These are phyloP conservation scores for Xylaria sp. DNA, from an alignment of 2,329 filamentous ascomycete genomes.

Conservation along the genomic window DNA sequence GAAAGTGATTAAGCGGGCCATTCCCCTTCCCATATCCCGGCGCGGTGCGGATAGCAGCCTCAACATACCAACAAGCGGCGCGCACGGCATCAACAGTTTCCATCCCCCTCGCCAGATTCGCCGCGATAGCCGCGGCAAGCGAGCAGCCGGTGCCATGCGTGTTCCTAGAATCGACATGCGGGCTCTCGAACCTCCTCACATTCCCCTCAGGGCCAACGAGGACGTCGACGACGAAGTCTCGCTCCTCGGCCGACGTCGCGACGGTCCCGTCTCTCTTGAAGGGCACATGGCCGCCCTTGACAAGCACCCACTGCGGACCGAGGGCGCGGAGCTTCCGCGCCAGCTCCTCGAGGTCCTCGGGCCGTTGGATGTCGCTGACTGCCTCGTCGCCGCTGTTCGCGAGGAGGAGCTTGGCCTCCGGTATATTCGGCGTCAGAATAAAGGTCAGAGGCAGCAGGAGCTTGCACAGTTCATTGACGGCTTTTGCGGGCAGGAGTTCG, in stretches of 20 bases:
- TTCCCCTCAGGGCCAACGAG: conserved; percentile 68
- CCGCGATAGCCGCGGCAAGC: conserved; percentile 84
- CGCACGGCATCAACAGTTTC: conserved; percentile 70
- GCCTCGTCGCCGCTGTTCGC: conserved; percentile 56
- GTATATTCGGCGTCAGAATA: conserved; percentile 40
- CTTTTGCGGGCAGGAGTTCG: conserved; percentile 71
- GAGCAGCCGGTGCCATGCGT: conserved; percentile 97
- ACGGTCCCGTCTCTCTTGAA: conserved; percentile 71
- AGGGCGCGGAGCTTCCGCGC: conserved; percentile 73
- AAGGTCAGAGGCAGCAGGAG: conserved; percentile 74
- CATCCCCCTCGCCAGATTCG: conserved; percentile 72
- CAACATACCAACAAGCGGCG: conserved; percentile 76
- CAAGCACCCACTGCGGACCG: conserved; percentile 81
- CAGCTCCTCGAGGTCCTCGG: conserved; percentile 75
- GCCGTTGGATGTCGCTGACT: conserved; percentile 58
- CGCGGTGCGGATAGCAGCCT: conserved; percentile 75
- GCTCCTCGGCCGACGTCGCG: conserved; percentile 69
- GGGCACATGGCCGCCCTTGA: conserved; percentile 93
- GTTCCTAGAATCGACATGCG: conserved; percentile 78
- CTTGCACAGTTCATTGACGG: conserved; percentile 69
- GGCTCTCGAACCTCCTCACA: conserved; percentile 73
- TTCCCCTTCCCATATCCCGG: conserved; percentile 72
- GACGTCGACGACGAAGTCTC: conserved; percentile 78
- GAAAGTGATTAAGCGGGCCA: conserved; percentile 83
- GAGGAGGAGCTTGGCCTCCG: conserved; percentile 38